Conservation (phyloP, 345 rosid species). For the Erysimum cheiranthoides region DNA sequence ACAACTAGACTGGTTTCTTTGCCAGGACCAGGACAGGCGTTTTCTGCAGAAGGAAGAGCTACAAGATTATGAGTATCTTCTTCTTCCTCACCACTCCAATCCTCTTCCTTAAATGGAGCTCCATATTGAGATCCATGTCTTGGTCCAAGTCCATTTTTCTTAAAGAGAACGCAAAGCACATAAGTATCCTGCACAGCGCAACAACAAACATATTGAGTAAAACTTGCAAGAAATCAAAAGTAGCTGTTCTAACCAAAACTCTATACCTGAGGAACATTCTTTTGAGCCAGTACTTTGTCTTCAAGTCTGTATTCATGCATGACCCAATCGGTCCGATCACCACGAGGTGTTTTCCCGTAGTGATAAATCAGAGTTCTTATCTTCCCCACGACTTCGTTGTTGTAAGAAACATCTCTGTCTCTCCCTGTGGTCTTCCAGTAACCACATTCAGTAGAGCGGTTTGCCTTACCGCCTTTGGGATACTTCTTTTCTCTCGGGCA, state of each 20-base stretch:
- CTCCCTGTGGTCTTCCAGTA: slow-evolving; percentile 85
- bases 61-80: slow-evolving; percentile 15
- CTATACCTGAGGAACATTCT: slow-evolving; percentile 49
- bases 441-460: slow-evolving; percentile 62
- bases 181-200: slow-evolving; percentile 51
- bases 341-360: slow-evolving; percentile 55
- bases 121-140: slow-evolving; percentile 82
- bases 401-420: slow-evolving; percentile 58
- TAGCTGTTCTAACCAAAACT: neutral
- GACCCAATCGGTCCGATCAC: slow-evolving; percentile 79
- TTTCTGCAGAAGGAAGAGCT: slow-evolving; percentile 26
- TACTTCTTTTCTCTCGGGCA: slow-evolving; percentile 73
- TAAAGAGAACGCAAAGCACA: slow-evolving; percentile 59
- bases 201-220: slow-evolving; percentile 12
- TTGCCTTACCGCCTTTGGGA: slow-evolving; percentile 49
- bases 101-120: slow-evolving; percentile 76
- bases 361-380: slow-evolving; percentile 70
- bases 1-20: slow-evolving; percentile 32
- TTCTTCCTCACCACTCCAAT: slow-evolving; percentile 66
- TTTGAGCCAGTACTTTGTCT: slow-evolving; percentile 47
- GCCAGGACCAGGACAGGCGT: slow-evolving; percentile 1
- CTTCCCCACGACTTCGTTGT: slow-evolving; percentile 57
- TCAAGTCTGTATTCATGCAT: slow-evolving; percentile 79
- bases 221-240: neutral
- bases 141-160: slow-evolving; percentile 80